A percentile compares a stretch with the other conserved stretches of the same genome.
Evolutionary conservation across 176 grass and related monocot genomes (phyloP).

Genomic region (Dendrocalamus sinicus): DNA sequence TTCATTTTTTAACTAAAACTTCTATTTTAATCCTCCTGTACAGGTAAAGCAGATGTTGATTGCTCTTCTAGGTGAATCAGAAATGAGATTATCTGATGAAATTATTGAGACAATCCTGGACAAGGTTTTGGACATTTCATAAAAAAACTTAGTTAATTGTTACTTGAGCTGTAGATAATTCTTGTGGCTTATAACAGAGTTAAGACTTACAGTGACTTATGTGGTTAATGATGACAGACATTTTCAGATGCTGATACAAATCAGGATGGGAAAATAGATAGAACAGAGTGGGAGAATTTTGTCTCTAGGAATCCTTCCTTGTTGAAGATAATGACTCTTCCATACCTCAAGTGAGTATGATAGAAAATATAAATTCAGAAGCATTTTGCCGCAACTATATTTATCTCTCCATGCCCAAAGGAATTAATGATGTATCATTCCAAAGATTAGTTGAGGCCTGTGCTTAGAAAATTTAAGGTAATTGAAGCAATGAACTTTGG

Average conservation of each 20-base stretch:
- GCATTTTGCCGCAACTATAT: background rate
- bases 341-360: constrained; percentile 86
- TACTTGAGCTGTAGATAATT: constrained; percentile 21
- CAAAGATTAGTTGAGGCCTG: constrained; percentile 10
- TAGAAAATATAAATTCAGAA: constrained; percentile 18
- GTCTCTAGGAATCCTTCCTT: constrained; percentile 88
- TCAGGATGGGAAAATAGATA: constrained; percentile 96
- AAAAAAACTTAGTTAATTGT: constrained; percentile 11
- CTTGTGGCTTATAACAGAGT: constrained; percentile 20
- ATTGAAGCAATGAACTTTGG: background rate
- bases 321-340: constrained; percentile 97
- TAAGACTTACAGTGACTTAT: constrained; percentile 33
- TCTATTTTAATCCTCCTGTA: constrained; percentile 39
- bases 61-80: constrained; percentile 92
- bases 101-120: constrained; percentile 90
- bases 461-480: constrained; percentile 7
- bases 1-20: constrained; percentile 19
- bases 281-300: constrained; percentile 88
- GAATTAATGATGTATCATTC: background rate
- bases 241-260: constrained; percentile 88
- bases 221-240: constrained; percentile 65
- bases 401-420: background rate
- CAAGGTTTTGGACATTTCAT: constrained; percentile 68
- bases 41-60: constrained; percentile 99
- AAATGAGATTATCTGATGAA: constrained; percentile 93